Percentiles rank a stretch among this genome's conserved stretches.
Conservation (phyloP, 2,329 filamentous ascomycete genomes). For the Ascochyta lentis region DNA sequence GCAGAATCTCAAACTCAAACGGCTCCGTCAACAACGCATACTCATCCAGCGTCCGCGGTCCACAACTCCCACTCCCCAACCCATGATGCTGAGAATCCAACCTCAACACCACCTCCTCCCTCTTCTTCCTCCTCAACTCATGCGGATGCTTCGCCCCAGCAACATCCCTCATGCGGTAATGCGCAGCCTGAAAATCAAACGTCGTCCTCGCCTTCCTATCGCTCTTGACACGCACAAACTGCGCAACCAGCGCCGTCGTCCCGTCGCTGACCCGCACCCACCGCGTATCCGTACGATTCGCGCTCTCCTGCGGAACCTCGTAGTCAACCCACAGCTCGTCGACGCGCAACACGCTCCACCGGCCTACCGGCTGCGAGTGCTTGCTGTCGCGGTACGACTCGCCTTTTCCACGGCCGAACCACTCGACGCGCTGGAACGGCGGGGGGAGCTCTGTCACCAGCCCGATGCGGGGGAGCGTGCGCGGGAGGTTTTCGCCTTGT, state of each 20-base stretch:
- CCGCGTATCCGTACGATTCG: conserved; percentile 66
- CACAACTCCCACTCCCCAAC: conserved; percentile 67
- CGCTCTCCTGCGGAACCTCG: conserved; percentile 72
- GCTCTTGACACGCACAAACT: conserved; percentile 36
- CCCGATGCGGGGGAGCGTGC: conserved; percentile 67
- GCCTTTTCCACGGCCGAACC: conserved; percentile 70
- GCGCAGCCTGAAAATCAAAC: conserved; percentile 61
- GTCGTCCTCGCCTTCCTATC: conserved; percentile 19
- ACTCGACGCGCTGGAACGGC: conserved; percentile 58
- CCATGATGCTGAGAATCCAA: conserved; percentile 70
- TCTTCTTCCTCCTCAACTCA: conserved; percentile 62
- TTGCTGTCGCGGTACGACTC: conserved; percentile 74
- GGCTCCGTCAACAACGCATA: conserved; percentile 47
- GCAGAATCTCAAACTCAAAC: conserved; percentile 48
- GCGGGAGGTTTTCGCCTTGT: conserved; percentile 59
- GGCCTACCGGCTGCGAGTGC: conserved; percentile 60
- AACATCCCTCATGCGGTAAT: conserved; percentile 61
- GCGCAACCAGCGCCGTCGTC: conserved; percentile 28
- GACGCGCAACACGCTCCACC: conserved; percentile 53
- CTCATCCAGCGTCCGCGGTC: conserved; percentile 57
- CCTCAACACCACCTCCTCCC: conserved; percentile 63
- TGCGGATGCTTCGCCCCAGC: conserved; percentile 68
- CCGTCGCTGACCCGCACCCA: conserved; percentile 56
- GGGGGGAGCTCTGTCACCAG: conserved; percentile 62
- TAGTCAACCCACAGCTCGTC: conserved; percentile 64